phyloP scores from a whole-genome alignment of 257 asterid genomes.

The Galeopsis tetrahit region DNA sequence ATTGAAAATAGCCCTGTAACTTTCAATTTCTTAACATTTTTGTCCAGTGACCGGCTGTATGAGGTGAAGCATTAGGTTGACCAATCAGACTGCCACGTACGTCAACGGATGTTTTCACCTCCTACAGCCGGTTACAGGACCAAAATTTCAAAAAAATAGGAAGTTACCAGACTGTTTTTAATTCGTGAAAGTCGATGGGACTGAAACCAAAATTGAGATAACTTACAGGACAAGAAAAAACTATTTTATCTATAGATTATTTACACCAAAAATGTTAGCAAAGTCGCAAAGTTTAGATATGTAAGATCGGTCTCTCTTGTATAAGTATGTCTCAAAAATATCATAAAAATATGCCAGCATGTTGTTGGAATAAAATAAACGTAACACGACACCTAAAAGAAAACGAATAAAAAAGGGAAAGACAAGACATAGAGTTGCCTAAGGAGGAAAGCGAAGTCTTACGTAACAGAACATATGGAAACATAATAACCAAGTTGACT shows the following conservation, averaged over 20 bases:
- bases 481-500: not conserved
- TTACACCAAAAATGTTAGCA: not conserved
- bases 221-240: too few species aligned
- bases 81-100: too few species aligned
- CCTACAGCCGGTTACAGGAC: too few species aligned
- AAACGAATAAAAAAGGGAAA: conserved; percentile 6
- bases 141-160: too few species aligned
- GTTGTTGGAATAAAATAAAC: conserved; percentile 6
- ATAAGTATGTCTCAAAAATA: not conserved
- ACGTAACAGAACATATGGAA: not conserved
- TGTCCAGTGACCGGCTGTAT: too few species aligned
- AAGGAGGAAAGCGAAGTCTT: conserved; percentile 12
- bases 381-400: conserved; percentile 9
- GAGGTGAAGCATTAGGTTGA: too few species aligned
- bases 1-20: too few species aligned
- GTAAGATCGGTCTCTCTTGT: conserved; percentile 26
- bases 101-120: too few species aligned
- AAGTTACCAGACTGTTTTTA: too few species aligned
- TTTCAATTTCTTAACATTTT: too few species aligned
- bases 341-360: conserved; percentile 13
- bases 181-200: too few species aligned
- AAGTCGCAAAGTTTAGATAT: not conserved
- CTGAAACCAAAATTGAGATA: too few species aligned
- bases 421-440: not conserved
- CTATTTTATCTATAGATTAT: not conserved